These are phyloP conservation scores for Scutellaria galericulata DNA, from an alignment of 257 asterid species.

Conservation along the genomic window DNA sequence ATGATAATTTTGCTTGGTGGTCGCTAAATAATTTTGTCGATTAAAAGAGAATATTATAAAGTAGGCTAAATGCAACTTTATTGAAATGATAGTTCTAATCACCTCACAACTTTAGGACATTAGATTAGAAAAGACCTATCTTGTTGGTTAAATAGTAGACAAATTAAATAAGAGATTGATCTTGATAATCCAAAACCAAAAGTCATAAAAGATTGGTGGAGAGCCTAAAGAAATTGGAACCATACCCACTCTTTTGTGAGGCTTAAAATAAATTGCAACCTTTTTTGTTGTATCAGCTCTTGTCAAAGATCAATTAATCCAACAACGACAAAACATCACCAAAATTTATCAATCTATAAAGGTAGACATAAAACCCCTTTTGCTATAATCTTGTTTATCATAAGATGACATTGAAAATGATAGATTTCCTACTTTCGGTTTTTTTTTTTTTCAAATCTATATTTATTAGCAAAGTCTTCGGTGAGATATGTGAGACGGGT, in stretches of 20 bases:
- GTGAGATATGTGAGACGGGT: no score
- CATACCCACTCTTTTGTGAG: slow-evolving; percentile 6
- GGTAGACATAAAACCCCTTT: slow-evolving; percentile 20
- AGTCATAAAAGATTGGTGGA: neutral
- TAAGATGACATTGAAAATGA: neutral
- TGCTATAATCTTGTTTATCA: slow-evolving; percentile 21
- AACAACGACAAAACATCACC: neutral
- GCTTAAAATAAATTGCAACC: slow-evolving; percentile 24
- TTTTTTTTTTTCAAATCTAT: no score
- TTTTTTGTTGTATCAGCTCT: slow-evolving; percentile 15
- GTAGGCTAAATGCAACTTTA: slow-evolving; percentile 10
- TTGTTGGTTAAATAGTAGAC: slow-evolving; percentile 43
- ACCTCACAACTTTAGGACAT: neutral
- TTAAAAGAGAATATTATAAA: neutral
- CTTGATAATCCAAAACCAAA: neutral
- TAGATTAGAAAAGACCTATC: neutral
- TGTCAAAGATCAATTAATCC: neutral
- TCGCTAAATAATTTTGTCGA: neutral
- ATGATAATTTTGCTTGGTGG: no score
- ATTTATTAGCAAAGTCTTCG: no score
- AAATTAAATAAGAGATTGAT: slow-evolving; percentile 14
- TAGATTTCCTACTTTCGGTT: neutral
- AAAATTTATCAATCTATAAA: neutral
- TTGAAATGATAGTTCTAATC: slow-evolving; percentile 32
- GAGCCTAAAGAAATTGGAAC: neutral